Percentiles rank a stretch among this genome's conserved stretches.
phyloP scores from a whole-genome alignment of 2,329 filamentous ascomycete genomes.

The Ophiosphaerella narmari region DNA sequence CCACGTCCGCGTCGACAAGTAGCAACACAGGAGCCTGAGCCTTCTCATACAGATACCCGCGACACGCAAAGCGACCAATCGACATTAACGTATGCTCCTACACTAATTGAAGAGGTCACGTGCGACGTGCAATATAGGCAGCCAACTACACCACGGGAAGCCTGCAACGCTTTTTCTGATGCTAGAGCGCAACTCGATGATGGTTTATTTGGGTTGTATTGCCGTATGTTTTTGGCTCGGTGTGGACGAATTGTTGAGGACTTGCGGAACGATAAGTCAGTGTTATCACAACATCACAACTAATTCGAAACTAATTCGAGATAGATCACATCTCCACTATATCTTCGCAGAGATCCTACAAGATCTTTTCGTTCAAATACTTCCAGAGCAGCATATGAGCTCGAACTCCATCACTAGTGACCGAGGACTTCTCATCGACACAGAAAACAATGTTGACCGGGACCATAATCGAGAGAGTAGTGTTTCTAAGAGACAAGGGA shows the following conservation, averaged over 20 bases:
- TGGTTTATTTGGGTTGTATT: background rate
- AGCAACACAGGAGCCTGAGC: background rate
- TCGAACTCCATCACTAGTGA: background rate
- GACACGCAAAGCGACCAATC: background rate
- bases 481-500: background rate
- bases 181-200: background rate
- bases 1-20: constrained; percentile 1
- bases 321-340: constrained; percentile 1
- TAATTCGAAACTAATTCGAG: background rate
- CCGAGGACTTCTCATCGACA: background rate
- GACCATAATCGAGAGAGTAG: background rate
- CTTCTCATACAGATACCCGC: background rate
- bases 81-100: background rate
- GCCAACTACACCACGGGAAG: background rate
- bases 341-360: background rate
- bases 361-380: background rate
- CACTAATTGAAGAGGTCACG: background rate
- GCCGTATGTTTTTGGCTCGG: background rate
- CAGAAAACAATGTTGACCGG: background rate
- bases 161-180: background rate
- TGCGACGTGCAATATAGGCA: background rate
- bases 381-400: background rate
- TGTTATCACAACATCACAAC: background rate
- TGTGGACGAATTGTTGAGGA: background rate
- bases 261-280: constrained; percentile 2